Evolutionary conservation across 257 asterid genomes (phyloP).

Genomic region (Voacanga thouarsii): DNA sequence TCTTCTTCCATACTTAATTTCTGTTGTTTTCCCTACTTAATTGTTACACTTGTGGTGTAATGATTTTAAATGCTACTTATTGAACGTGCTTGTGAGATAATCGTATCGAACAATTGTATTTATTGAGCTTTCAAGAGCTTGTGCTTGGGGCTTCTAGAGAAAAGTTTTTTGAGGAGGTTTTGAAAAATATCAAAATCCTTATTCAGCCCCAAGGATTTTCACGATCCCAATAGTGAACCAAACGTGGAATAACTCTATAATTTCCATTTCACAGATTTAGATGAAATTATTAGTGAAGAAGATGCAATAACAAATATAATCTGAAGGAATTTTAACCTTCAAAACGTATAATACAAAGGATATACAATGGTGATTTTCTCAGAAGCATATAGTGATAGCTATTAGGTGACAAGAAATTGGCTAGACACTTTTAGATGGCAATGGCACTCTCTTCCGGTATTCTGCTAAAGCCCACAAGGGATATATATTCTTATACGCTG

Average conservation of each 20-base stretch:
- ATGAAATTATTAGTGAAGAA: neutral
- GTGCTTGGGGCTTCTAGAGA: no score
- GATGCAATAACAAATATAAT: neutral
- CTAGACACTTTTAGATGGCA: slow-evolving; percentile 1
- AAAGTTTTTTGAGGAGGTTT: no score
- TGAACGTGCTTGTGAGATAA: no score
- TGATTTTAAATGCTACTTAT: no score
- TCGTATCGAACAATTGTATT: no score
- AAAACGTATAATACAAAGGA: neutral
- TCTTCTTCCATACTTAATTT: no score
- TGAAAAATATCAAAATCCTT: no score
- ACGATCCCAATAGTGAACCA: neutral
- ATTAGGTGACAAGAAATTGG: neutral
- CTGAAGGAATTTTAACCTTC: neutral
- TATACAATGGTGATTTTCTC: neutral
- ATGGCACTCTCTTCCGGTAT: slow-evolving; percentile 38
- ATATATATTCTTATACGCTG: slow-evolving; percentile 64
- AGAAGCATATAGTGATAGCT: neutral
- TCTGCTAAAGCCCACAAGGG: slow-evolving; percentile 85
- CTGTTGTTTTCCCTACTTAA: no score
- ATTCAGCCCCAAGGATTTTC: no score
- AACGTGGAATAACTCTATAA: neutral
- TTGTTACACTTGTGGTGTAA: no score
- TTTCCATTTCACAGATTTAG: neutral
- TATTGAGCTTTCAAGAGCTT: no score